These are phyloP conservation scores for Ustilago cynodontis DNA, from an alignment of 1,284 basidiomycete species.

Conservation along the genomic window DNA sequence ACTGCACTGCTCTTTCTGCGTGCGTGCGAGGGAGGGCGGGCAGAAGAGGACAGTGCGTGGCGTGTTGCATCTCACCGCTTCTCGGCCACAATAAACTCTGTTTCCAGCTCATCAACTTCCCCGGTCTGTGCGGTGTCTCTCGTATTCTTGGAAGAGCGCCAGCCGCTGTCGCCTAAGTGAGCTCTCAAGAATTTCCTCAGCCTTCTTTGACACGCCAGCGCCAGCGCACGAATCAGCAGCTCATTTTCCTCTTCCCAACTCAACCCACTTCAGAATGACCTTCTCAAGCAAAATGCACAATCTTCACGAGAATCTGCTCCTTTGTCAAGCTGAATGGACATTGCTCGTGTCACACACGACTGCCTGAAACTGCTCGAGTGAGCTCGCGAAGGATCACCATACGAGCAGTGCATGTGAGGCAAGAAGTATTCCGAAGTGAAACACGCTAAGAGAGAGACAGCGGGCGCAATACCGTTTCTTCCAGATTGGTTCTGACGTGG, in stretches of 20 bases:
- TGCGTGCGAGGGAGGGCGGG: background rate
- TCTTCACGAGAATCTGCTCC: background rate
- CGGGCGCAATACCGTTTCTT: conserved; percentile 6
- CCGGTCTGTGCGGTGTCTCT: conserved; percentile 34
- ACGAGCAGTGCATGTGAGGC: background rate
- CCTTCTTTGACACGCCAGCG: conserved; percentile 32
- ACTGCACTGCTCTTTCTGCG: background rate
- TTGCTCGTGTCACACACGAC: background rate
- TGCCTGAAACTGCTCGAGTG: background rate
- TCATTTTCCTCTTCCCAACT: conserved; percentile 2
- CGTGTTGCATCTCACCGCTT: background rate
- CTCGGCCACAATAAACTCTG: conserved; percentile 28
- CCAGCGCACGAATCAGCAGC: conserved; percentile 4
- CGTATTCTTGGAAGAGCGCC: background rate
- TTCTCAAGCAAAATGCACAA: background rate
- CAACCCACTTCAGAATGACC: background rate
- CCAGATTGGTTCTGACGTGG: conserved; percentile 36
- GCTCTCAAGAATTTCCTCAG: conserved; percentile 19
- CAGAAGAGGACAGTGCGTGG: background rate
- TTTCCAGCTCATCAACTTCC: conserved; percentile 31
- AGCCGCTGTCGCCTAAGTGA: background rate
- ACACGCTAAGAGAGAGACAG: conserved; percentile 1
- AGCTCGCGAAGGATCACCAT: background rate
- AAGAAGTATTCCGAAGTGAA: background rate
- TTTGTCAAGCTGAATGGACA: background rate